These are phyloP conservation scores for Alnus rubra DNA, from an alignment of 306 rosid genomes.

Conservation along the genomic window DNA sequence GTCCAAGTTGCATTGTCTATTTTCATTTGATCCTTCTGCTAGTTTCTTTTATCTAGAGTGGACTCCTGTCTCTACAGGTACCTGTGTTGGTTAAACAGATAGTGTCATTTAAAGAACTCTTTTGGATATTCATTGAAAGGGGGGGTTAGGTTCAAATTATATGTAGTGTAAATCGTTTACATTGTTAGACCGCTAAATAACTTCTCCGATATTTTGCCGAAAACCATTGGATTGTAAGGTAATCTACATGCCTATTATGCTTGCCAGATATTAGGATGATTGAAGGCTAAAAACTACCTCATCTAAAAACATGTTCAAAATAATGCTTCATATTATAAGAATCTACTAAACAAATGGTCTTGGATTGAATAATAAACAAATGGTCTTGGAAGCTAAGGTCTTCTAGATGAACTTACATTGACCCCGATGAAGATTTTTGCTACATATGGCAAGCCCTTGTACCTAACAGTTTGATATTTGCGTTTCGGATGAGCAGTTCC, in stretches of 20 bases:
- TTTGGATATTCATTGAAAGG: background rate
- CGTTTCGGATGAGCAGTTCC: background rate
- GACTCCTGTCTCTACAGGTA: background rate
- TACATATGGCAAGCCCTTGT: too few relatives aligned
- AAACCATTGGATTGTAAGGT: too few relatives aligned
- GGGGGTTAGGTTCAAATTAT: background rate
- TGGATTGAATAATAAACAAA: too few relatives aligned
- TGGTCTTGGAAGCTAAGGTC: background rate
- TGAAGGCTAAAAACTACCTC: too few relatives aligned
- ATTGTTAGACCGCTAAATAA: background rate
- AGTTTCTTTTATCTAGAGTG: background rate
- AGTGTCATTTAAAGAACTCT: background rate
- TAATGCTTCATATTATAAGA: too few relatives aligned
- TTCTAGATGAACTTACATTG: background rate
- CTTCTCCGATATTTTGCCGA: too few relatives aligned
- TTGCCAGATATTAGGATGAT: too few relatives aligned
- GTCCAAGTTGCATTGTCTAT: conserved; percentile 8
- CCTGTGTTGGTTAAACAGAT: background rate
- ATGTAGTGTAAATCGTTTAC: background rate
- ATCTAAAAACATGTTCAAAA: too few relatives aligned
- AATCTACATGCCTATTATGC: too few relatives aligned
- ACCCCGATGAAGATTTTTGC: background rate
- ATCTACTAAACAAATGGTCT: too few relatives aligned
- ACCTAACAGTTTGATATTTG: background rate
- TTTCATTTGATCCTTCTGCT: background rate